Evolutionary conservation across 352 stramenopile genomes (phyloP).

Genomic region (Globisporangium orthogonon): DNA sequence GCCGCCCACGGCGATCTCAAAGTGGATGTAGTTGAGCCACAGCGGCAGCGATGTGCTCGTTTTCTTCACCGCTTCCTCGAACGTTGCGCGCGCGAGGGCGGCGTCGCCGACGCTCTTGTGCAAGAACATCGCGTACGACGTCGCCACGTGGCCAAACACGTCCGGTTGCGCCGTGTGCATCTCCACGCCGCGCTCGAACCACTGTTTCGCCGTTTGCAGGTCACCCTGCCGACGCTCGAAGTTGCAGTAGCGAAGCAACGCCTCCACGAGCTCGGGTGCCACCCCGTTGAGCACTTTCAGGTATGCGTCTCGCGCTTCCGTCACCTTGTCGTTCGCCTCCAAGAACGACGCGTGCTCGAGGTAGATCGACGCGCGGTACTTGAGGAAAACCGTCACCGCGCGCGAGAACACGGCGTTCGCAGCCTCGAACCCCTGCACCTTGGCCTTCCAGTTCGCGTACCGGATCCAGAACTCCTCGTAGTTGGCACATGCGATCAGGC

Average conservation of each 20-base stretch:
- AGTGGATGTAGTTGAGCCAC: slow-evolving; percentile 68
- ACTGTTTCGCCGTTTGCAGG: slow-evolving; percentile 37
- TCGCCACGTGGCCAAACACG: slow-evolving; percentile 42
- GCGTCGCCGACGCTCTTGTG: slow-evolving; percentile 35
- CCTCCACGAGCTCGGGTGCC: slow-evolving; percentile 56
- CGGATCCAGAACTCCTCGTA: slow-evolving; percentile 80
- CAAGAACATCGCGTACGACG: slow-evolving; percentile 57
- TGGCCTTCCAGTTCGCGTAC: slow-evolving; percentile 60
- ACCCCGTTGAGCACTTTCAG: slow-evolving; percentile 48
- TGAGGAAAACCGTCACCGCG: slow-evolving; percentile 61
- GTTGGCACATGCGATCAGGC: slow-evolving; percentile 77
- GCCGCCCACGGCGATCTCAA: slow-evolving; percentile 35
- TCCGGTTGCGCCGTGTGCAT: slow-evolving; percentile 28
- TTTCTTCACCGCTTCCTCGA: slow-evolving; percentile 35
- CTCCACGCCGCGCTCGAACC: slow-evolving; percentile 52
- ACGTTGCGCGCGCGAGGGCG: slow-evolving; percentile 31
- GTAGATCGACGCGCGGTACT: slow-evolving; percentile 66
- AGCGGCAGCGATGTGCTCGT: slow-evolving; percentile 41
- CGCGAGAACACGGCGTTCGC: slow-evolving; percentile 60
- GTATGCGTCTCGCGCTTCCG: slow-evolving; percentile 43
- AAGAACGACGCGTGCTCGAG: slow-evolving; percentile 72
- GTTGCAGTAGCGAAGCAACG: slow-evolving; percentile 58
- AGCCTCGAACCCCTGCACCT: slow-evolving; percentile 42
- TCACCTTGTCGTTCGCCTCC: slow-evolving; percentile 47
- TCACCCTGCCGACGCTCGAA: slow-evolving; percentile 59